Base-by-base conservation (phyloP, 2,329 filamentous ascomycete genomes). In the Cladophialophora immunda region DNA sequence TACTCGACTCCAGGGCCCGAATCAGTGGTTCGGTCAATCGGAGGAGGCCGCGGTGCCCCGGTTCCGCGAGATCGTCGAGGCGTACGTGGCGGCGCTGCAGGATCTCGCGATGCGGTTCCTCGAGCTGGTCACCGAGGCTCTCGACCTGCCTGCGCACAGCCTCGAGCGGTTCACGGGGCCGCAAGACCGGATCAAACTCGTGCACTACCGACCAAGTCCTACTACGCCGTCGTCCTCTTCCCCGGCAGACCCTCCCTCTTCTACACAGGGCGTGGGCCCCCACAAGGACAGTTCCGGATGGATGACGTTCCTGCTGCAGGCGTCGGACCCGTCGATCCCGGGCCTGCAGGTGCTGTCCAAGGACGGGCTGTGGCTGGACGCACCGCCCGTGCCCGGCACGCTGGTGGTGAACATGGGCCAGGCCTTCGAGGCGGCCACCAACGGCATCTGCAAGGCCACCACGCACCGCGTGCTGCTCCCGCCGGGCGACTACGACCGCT, bases 301-400 rank as follows among this genome's bases (percentile, higher is more conserved):
- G 68, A 86, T 87, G 79, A 89, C 87, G 0, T 89, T 90, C 68
- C 81, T 90, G 3, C 82, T 87, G 1, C 88, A 90, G 73, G 84
- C 86, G 6, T 86, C 84, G 0, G 81, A 83, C 2, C 82, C 85
- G 3, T 77, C 81, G 9, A 75, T 75, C 1, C 81, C 80, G 0
- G 82, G 82, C 0, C 74, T 84, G 3, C 80, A 84, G 68, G 82
- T 83, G 0, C 73, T 84, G 7, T 82, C 80, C 60, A 81, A 81
- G 32, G 74, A 77, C 4, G 82, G 81, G 0, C 74, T 78, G 27
- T 84, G 81, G 82, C 77, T 84, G 19, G 77, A 81, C 55, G 82
- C 80, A 6, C 75, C 76, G 29, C 81, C 81, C 0, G 75, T 82
- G 6, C 74, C 78, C 6, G 80, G 78, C 0, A 80, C 81, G 4